phyloP scores from a whole-genome alignment of 805 yeast species.

The Debaryomyces maramus region DNA sequence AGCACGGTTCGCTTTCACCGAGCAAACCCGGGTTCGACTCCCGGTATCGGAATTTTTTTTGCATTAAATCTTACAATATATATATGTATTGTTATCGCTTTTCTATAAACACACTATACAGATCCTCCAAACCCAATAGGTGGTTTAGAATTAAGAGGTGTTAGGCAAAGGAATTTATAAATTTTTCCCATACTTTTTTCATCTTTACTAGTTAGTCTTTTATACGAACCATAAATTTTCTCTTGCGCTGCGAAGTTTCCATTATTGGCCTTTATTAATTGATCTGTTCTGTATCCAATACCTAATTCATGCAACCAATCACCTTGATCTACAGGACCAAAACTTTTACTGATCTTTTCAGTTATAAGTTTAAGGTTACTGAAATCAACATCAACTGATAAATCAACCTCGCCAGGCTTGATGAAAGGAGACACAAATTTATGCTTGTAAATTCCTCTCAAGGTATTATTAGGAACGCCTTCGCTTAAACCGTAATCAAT shows the following conservation, averaged over 20 bases:
- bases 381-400: constrained; percentile 84
- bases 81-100: no score
- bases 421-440: constrained; percentile 71
- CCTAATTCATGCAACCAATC: constrained; percentile 79
- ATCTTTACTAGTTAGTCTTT: constrained; percentile 61
- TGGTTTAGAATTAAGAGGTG: constrained; percentile 43
- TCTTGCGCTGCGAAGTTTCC: constrained; percentile 47
- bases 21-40: constrained; percentile 78
- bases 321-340: constrained; percentile 73
- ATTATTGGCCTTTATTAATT: constrained; percentile 46
- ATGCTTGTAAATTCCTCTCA: constrained; percentile 74
- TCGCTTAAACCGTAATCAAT: constrained; percentile 74
- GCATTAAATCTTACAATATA: no score
- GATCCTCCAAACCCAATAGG: constrained; percentile 57
- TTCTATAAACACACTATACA: no score
- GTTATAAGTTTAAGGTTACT: constrained; percentile 44
- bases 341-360: constrained; percentile 17
- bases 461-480: constrained; percentile 66
- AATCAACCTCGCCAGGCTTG: constrained; percentile 78
- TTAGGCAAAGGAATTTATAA: constrained; percentile 68
- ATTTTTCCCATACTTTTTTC: constrained; percentile 71
- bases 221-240: constrained; percentile 55
- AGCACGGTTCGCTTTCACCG: constrained; percentile 57
- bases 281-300: constrained; percentile 66
- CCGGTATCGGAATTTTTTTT: constrained; percentile 66